Base-by-base conservation (phyloP, 768 basidiomycete species). In the Tricholoma terreum region DNA sequence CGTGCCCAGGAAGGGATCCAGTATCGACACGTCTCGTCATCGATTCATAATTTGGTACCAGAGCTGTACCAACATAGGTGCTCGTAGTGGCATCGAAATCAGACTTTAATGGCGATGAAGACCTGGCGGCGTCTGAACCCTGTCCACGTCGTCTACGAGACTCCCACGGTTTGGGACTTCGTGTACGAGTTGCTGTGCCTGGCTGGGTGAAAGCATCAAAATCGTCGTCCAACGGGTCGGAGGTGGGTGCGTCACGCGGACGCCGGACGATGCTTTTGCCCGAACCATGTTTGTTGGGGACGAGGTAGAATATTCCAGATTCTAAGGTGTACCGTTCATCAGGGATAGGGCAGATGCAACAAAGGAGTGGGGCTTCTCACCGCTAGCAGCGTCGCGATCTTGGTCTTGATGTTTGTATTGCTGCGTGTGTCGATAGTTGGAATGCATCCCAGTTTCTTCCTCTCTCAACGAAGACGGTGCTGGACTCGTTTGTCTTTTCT, bases 221-320 rank as follows among this genome's bases (percentile, higher is more conserved):
- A 55, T 77, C 71, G 50, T 78, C 76, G 35, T 72, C 69, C 31
- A 75, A 68, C 11, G 76, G 73, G 19, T 71, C 59, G n/a, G 73
- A 75, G 24, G 75, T 73, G 6, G 71, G 71, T 0, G 78, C 73
- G 14, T 75, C 69, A 33, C 68, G 72, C 22, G 72, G 75, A 22
- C 76, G 73, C 50, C 70, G 71, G 17, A 76, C 65, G 55, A 73
- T 64, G 3, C 67, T 69, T 59, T 76, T 76, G 33, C 71, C 73
- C 1, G 64, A 65, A 17, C 73, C 75, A 31, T 72, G 63, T 58
- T 66, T 72, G 57, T 75, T 71, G n/a, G 76, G 68, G 17, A 78
- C 73, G 50, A 77, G 69, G 58, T 78, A 77, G 58, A 71, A 73
- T 10, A 70, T 63, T 12, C 72, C 72, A 9, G 75, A 68, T 45